Conservation (phyloP, 1,139 yeast genomes). For the Wickerhamiella pararugosa region DNA sequence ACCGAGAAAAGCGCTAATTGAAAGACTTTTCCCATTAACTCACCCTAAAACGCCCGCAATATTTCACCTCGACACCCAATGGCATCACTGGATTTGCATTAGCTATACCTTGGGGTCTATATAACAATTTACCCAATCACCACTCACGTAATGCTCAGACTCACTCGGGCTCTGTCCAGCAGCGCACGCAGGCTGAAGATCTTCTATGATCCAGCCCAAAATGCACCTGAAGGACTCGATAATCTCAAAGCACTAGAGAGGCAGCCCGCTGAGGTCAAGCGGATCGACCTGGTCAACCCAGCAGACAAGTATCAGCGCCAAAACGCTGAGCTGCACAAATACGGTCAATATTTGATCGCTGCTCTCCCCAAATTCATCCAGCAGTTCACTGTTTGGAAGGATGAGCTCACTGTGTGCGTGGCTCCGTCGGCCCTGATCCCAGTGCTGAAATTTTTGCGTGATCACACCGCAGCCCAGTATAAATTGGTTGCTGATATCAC, state of each 20-base stretch:
- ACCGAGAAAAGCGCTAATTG: too few relatives aligned
- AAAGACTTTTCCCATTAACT: too few relatives aligned
- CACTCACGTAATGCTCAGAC: slow-evolving; percentile 3
- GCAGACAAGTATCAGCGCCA: slow-evolving; percentile 60
- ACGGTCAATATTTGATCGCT: slow-evolving; percentile 66
- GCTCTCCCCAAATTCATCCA: slow-evolving; percentile 73
- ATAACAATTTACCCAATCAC: neutral
- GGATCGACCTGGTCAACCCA: slow-evolving; percentile 59
- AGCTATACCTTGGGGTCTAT: too few relatives aligned
- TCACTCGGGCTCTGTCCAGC: neutral
- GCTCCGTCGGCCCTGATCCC: slow-evolving; percentile 68
- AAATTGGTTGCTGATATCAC: slow-evolving; percentile 70
- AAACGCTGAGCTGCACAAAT: slow-evolving; percentile 63
- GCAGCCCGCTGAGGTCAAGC: slow-evolving; percentile 25
- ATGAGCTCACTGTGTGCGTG: slow-evolving; percentile 62
- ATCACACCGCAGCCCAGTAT: slow-evolving; percentile 72
- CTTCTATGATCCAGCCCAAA: slow-evolving; percentile 11
- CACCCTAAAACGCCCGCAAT: too few relatives aligned
- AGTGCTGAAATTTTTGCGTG: slow-evolving; percentile 50
- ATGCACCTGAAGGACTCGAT: slow-evolving; percentile 22
- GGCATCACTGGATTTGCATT: too few relatives aligned
- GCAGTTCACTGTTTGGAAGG: slow-evolving; percentile 82
- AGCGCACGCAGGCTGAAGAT: slow-evolving; percentile 5
- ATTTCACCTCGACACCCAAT: too few relatives aligned
- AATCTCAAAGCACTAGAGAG: slow-evolving; percentile 24